Evolutionary conservation across 2,329 filamentous ascomycete species (phyloP).

Genomic region (Colletotrichum plurivorum): DNA sequence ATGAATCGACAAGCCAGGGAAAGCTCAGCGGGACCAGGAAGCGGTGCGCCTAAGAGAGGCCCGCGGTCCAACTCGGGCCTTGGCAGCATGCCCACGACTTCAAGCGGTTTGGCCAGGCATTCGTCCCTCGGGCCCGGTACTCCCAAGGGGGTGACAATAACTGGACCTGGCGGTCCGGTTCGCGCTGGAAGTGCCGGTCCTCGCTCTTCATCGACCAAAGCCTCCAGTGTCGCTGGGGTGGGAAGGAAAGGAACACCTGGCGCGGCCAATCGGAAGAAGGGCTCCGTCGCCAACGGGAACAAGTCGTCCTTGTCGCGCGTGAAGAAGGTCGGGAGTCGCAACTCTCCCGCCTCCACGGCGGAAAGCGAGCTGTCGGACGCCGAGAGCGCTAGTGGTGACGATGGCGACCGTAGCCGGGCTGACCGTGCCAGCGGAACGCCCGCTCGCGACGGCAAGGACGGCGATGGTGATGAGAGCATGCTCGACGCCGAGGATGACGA

Average conservation of each 20-base stretch:
- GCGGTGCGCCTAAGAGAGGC: constrained; percentile 64
- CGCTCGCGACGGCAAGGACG: constrained; percentile 53
- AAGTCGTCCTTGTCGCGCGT: constrained; percentile 76
- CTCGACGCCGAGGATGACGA: constrained; percentile 76
- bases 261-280: constrained; percentile 62
- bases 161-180: constrained; percentile 52
- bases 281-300: constrained; percentile 51
- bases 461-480: constrained; percentile 67
- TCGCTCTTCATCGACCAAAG: constrained; percentile 64
- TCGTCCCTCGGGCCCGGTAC: constrained; percentile 75
- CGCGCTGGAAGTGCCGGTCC: constrained; percentile 74
- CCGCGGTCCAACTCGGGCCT: constrained; percentile 64
- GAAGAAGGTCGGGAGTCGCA: constrained; percentile 70
- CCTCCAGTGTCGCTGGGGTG: constrained; percentile 51
- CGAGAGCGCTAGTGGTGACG: constrained; percentile 67
- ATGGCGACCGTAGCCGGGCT: constrained; percentile 57
- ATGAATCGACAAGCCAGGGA: constrained; percentile 70
- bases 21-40: constrained; percentile 70
- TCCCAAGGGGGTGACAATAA: constrained; percentile 61
- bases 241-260: constrained; percentile 66
- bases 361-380: constrained; percentile 77
- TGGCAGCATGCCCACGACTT: constrained; percentile 63
- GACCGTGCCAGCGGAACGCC: constrained; percentile 42
- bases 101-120: constrained; percentile 73
- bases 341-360: constrained; percentile 73